Conservation (phyloP, 2,329 filamentous ascomycete genomes). For the Canariomyces notabilis region DNA sequence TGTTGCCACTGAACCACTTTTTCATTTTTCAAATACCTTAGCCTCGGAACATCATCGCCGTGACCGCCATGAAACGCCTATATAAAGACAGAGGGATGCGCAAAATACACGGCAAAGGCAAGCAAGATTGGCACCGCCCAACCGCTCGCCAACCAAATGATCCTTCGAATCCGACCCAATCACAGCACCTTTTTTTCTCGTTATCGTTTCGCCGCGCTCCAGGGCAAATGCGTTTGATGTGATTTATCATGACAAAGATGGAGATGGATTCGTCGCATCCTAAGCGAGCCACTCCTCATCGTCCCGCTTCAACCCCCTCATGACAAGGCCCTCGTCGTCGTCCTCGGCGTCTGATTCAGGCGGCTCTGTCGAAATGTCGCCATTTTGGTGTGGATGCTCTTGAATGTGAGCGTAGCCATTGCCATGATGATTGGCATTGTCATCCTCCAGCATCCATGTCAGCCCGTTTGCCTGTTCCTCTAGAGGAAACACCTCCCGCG, state of each 20-base stretch:
- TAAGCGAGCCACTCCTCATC: constrained; percentile 58
- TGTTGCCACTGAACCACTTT: constrained; percentile 1
- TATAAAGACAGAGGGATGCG: background rate
- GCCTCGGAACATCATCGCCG: background rate
- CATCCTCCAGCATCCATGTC: constrained; percentile 76
- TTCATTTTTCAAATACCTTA: background rate
- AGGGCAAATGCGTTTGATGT: constrained; percentile 1
- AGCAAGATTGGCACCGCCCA: background rate
- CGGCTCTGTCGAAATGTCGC: constrained; percentile 22
- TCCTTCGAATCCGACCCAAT: background rate
- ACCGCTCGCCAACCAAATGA: background rate
- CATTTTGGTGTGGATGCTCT: constrained; percentile 25
- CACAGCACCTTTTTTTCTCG: constrained; percentile 5
- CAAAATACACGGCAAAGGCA: background rate
- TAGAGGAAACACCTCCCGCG: constrained; percentile 84
- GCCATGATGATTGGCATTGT: constrained; percentile 27
- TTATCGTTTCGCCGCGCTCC: constrained; percentile 13
- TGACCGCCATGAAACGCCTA: constrained; percentile 1
- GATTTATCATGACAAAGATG: background rate
- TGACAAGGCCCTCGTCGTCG: constrained; percentile 54
- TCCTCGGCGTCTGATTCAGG: constrained; percentile 44
- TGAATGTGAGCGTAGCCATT: constrained; percentile 14
- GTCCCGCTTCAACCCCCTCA: constrained; percentile 52
- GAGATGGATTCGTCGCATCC: background rate
- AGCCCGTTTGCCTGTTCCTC: constrained; percentile 93